Conservation (phyloP, 495 filamentous ascomycete species). For the Baudoinia panamericana region DNA sequence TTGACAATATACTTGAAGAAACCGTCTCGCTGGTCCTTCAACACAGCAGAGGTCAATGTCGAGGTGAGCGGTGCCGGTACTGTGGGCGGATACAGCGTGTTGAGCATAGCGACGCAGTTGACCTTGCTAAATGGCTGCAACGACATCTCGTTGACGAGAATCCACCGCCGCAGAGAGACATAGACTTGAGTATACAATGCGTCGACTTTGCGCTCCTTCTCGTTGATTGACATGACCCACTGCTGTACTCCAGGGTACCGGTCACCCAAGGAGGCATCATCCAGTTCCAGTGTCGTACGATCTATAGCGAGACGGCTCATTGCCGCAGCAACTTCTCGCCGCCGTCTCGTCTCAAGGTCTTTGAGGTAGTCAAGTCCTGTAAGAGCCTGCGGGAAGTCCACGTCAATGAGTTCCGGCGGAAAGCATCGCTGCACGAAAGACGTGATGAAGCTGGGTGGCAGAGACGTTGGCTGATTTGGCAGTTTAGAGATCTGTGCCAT, state of each 20-base stretch:
- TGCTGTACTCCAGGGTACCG: slow-evolving; percentile 39
- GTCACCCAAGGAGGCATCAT: slow-evolving; percentile 32
- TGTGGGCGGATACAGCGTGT: slow-evolving; percentile 57
- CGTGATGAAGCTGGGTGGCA: slow-evolving; percentile 54
- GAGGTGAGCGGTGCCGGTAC: slow-evolving; percentile 34
- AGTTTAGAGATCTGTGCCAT: slow-evolving; percentile 50
- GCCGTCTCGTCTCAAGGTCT: slow-evolving; percentile 51
- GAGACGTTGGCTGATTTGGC: slow-evolving; percentile 49
- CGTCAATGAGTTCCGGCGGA: slow-evolving; percentile 39
- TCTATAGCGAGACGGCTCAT: slow-evolving; percentile 68
- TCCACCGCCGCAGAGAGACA: slow-evolving; percentile 57
- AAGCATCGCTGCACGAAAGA: slow-evolving; percentile 54
- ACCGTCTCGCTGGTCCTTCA: slow-evolving; percentile 46
- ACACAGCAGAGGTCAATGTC: slow-evolving; percentile 41
- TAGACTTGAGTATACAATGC: slow-evolving; percentile 53
- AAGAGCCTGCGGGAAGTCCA: slow-evolving; percentile 62
- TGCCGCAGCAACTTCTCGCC: slow-evolving; percentile 65
- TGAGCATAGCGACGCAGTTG: slow-evolving; percentile 64
- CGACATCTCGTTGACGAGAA: slow-evolving; percentile 57
- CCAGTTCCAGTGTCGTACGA: slow-evolving; percentile 26
- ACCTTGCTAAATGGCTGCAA: slow-evolving; percentile 51
- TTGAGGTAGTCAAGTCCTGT: slow-evolving; percentile 60
- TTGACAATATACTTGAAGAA: slow-evolving; percentile 55
- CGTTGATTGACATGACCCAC: slow-evolving; percentile 42
- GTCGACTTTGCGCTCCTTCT: slow-evolving; percentile 46